These are phyloP conservation scores for Agrostemma githago DNA, from an alignment of 148 eudicot genomes.

Conservation along the genomic window DNA sequence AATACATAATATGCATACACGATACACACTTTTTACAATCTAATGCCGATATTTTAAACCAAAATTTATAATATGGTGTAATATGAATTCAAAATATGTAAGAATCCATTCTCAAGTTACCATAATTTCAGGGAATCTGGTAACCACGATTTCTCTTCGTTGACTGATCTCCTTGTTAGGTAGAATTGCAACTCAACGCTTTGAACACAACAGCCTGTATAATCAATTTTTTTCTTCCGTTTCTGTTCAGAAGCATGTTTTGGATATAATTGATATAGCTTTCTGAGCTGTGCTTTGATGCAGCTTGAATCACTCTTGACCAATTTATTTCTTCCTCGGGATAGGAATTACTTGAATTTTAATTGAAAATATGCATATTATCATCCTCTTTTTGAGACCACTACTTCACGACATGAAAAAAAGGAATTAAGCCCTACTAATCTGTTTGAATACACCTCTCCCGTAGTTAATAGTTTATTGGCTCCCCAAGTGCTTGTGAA, in stretches of 20 bases:
- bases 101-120: too few relatives aligned
- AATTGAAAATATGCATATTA: neutral
- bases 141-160: neutral
- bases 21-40: too few relatives aligned
- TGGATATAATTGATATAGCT: neutral
- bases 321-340: neutral
- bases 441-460: neutral
- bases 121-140: too few relatives aligned
- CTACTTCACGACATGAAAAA: neutral
- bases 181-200: neutral
- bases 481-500: neutral
- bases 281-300: neutral
- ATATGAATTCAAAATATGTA: too few relatives aligned
- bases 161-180: slow-evolving; percentile 5
- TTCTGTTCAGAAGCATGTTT: neutral
- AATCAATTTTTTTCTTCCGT: neutral
- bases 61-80: too few relatives aligned
- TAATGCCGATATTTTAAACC: too few relatives aligned
- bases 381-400: neutral
- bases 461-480: neutral
- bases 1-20: too few relatives aligned
- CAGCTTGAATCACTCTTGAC: neutral
- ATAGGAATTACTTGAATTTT: neutral
- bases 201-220: neutral
- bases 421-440: neutral